Evolutionary conservation across 2,329 filamentous ascomycete genomes (phyloP).

Genomic region (Aureobasidium uvarum): DNA sequence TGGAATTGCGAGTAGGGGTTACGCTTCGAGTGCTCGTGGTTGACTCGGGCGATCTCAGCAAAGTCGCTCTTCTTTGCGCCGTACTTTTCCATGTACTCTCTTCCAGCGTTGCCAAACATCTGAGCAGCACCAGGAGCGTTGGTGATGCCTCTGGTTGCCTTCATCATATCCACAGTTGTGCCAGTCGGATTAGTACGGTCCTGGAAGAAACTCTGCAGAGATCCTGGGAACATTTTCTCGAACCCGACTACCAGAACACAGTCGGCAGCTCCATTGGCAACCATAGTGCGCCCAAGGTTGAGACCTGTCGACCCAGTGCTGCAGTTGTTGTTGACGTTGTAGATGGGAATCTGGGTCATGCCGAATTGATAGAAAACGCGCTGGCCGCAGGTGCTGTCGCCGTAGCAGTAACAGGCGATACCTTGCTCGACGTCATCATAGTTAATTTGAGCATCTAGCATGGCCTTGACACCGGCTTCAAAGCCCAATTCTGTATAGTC

Average conservation of each 20-base stretch:
- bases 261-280: slow-evolving; percentile 76
- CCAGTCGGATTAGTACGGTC: slow-evolving; percentile 79
- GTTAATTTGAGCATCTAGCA: slow-evolving; percentile 80
- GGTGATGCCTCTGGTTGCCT: slow-evolving; percentile 72
- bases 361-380: slow-evolving; percentile 98
- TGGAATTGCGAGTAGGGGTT: slow-evolving; percentile 99
- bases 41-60: slow-evolving; percentile 88
- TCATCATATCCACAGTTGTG: slow-evolving; percentile 75
- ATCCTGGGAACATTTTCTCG: slow-evolving; percentile 97
- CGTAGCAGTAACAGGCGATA: slow-evolving; percentile 97
- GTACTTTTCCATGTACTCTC: slow-evolving; percentile 95
- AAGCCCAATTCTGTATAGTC: slow-evolving; percentile 95
- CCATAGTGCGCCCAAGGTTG: slow-evolving; percentile 75
- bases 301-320: slow-evolving; percentile 91
- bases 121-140: slow-evolving; percentile 85
- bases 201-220: slow-evolving; percentile 76
- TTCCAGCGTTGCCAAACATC: slow-evolving; percentile 91
- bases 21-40: slow-evolving; percentile 84
- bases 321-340: slow-evolving; percentile 99
- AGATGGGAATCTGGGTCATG: slow-evolving; percentile 93
- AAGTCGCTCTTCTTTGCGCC: slow-evolving; percentile 84
- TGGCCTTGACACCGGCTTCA: slow-evolving; percentile 85
- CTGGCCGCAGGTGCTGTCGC: slow-evolving; percentile 91
- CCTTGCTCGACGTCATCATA: slow-evolving; percentile 97
- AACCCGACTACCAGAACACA: slow-evolving; percentile 92